Base-by-base conservation (phyloP, 306 rosid species). In the Hylodesmum podocarpum region DNA sequence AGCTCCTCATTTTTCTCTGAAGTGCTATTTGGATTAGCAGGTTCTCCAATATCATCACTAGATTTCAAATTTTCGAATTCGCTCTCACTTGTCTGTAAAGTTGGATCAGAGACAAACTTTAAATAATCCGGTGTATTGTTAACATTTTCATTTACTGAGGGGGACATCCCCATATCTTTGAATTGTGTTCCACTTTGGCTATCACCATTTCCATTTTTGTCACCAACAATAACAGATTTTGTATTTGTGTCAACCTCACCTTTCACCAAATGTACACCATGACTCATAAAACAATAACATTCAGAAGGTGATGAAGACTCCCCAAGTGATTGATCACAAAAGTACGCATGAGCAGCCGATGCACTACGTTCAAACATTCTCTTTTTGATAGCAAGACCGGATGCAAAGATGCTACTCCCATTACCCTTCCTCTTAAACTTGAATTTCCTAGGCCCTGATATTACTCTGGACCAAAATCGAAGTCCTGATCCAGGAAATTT, bases 341-440 rank as follows among this genome's bases (percentile, higher is more conserved):
- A 91, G 86, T 90, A 91, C 51, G 82, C 72, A 55, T 65, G 79
- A 44, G 96, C 96, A 41, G 95, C 93, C 71, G 73, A 75, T 58
- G 97, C 92, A 84, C 98, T 90, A n/a, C 86, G 83, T 69, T 82
- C 86, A 31, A 94, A 93, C 83, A 90, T 87, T 82, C 89, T 88
- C 86, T 86, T 81, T 81, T 89, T 94, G 31, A 84, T 82, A 46
- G 86, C 75, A 75, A 72, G 58, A 79, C 73, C 78, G 43, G 86
- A 85, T 70, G 84, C 78, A 61, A 74, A 75, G 63, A 77, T 73
- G 63, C 83, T 91, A 80, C 81, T 84, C 75, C 87, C 89, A 73
- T 79, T 79, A 78, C 81, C 86, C 79, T 84, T 91, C 90, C 84
- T 88, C 86, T 94, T 94, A 66, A 89, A 83, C 66, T 84, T 84